These are phyloP conservation scores for Prunus padus DNA, from an alignment of 306 rosid genomes.

Conservation along the genomic window DNA sequence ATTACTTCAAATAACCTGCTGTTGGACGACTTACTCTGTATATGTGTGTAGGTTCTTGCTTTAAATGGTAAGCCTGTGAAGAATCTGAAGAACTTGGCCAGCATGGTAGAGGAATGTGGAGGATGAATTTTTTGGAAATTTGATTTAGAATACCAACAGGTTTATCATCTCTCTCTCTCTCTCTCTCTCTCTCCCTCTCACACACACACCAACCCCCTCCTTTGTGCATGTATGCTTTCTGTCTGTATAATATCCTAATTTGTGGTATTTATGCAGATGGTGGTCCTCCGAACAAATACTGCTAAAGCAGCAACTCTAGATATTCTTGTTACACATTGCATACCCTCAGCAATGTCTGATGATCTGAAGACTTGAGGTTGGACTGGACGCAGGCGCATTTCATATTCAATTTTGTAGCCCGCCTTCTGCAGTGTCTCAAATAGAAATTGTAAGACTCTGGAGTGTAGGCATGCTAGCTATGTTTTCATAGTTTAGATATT, in stretches of 20 bases:
- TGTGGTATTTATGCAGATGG: constrained; percentile 52
- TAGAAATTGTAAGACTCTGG: constrained; percentile 30
- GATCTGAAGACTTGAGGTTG: constrained; percentile 69
- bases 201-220: neutral
- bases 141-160: constrained; percentile 89
- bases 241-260: neutral
- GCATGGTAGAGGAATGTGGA: constrained; percentile 80
- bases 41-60: constrained; percentile 62
- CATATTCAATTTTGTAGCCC: constrained; percentile 9
- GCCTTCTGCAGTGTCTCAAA: neutral
- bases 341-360: constrained; percentile 85
- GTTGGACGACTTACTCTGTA: neutral
- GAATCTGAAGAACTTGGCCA: constrained; percentile 82
- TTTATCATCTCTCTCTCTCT: constrained; percentile 23
- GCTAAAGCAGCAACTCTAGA: constrained; percentile 83
- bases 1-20: neutral
- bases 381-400: constrained; percentile 13
- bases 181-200: constrained; percentile 6
- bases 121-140: constrained; percentile 80
- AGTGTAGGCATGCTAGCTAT: constrained; percentile 21
- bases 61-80: constrained; percentile 86
- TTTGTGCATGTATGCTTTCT: neutral
- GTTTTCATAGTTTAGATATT: constrained; percentile 26
- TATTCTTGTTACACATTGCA: constrained; percentile 86
- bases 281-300: constrained; percentile 64